Evolutionary conservation across 768 basidiomycete genomes (phyloP).

Genomic region (Termitomyces eurrhizus): DNA sequence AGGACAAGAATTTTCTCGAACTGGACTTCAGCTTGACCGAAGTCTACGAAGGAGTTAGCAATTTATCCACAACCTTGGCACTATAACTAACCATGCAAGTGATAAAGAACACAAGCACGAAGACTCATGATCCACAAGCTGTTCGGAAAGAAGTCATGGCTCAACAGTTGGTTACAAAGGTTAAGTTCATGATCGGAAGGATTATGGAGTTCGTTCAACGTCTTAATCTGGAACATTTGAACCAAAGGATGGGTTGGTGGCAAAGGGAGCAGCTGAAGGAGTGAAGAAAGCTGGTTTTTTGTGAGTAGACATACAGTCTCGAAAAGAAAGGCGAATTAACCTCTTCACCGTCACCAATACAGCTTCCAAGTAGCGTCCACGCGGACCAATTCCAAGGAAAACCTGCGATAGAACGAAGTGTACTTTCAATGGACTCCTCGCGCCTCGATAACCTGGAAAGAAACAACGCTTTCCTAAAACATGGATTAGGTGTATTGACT

Average conservation of each 20-base stretch:
- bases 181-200: constrained; percentile 83
- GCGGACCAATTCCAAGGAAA: constrained; percentile 95
- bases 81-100: constrained; percentile 70
- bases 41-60: constrained; percentile 51
- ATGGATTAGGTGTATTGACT: constrained; percentile 4
- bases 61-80: constrained; percentile 1
- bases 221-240: constrained; percentile 81
- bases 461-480: constrained; percentile 73
- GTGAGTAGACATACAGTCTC: constrained; percentile 15
- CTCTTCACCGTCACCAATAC: constrained; percentile 83
- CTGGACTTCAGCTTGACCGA: constrained; percentile 76
- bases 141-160: constrained; percentile 68
- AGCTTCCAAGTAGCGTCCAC: constrained; percentile 81
- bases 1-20: constrained; percentile 78
- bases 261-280: constrained; percentile 46
- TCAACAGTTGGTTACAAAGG: constrained; percentile 75
- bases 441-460: constrained; percentile 75
- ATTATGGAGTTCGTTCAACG: constrained; percentile 84
- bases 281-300: constrained; percentile 38
- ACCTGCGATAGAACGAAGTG: constrained; percentile 67
- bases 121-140: constrained; percentile 86
- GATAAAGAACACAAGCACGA: constrained; percentile 83
- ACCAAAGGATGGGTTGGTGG: constrained; percentile 44
- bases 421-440: constrained; percentile 82
- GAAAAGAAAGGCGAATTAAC: constrained; percentile 33